Evolutionary conservation across 305 asterid genomes (phyloP), one percentile per base, ranked within the genome.

Genomic region (Fraxinus latifolia): DNA sequence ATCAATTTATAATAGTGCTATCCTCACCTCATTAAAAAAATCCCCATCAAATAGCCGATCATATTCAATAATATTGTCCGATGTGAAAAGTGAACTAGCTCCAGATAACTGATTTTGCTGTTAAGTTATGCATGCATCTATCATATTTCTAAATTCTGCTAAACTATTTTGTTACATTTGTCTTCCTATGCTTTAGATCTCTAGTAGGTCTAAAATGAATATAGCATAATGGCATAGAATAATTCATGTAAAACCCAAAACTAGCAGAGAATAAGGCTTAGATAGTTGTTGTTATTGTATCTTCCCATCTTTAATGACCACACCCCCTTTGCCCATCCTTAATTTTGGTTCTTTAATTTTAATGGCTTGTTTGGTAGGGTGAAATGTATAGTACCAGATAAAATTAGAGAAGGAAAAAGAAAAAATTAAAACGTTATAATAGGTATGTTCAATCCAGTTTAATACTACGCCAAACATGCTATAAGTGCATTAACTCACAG

Each of bases 401-500:
- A 11, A 2, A 42, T 42, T 42, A 42, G 15, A 42, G 53, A 42
- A 42, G 53, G 53, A 42, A 42, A 42, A 1, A 7, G 42, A 42
- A 11, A 42, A 11, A 9, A 0, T 11, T 9, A 42, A 42, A 42
- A 11, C 5, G 4, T 42, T 42, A 9, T 11, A 15, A 12, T 12
- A 12, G 19, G 11, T 19, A 19, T 5, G 9, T 19, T 5, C 12
- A 55, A 17, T 55, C 67, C 68, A 58, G 11, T 58, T 58, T 17
- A 58, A 58, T 17, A 19, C 9, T 4, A 2, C 14, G 1, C 25
- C 67, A 55, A n/a, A 44, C 31, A 37, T 27, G 31, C 31, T 39
- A 36, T 55, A 23, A 79, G 8, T 9, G 55, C 53, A 83, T 82
- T 7, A 79, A 87, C 97, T 91, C 86, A 94, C 99, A 3, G 98